Evolutionary conservation across 768 basidiomycete genomes (phyloP).

Genomic region (Suillus luteus): DNA sequence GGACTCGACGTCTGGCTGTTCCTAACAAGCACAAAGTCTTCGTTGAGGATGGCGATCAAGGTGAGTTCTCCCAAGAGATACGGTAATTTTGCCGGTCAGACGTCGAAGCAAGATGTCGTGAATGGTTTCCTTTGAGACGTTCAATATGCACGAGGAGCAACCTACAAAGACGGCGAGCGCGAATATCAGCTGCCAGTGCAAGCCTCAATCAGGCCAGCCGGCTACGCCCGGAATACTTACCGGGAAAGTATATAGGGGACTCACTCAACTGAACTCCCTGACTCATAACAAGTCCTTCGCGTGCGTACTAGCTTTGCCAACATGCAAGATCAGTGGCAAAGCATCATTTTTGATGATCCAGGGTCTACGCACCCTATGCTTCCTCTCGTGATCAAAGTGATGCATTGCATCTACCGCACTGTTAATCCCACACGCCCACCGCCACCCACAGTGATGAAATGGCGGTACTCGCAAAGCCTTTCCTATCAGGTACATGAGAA

Average conservation of each 20-base stretch:
- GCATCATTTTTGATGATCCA: slow-evolving; percentile 14
- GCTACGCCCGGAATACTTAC: neutral
- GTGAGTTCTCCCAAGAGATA: neutral
- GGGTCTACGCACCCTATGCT: slow-evolving; percentile 16
- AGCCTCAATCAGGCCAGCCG: neutral
- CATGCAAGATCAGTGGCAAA: slow-evolving; percentile 22
- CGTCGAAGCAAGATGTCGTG: neutral
- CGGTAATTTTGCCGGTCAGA: neutral
- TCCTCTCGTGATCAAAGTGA: neutral
- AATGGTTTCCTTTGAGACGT: neutral
- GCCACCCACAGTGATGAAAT: neutral
- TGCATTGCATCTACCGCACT: slow-evolving; percentile 10
- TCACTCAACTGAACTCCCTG: neutral
- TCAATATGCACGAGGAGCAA: neutral
- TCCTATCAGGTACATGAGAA: slow-evolving; percentile 3
- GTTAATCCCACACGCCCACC: neutral
- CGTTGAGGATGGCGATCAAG: neutral
- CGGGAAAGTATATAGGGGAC: neutral
- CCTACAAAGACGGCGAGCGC: neutral
- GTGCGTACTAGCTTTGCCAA: neutral
- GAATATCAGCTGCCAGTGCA: neutral
- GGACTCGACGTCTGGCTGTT: neutral
- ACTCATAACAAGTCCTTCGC: neutral
- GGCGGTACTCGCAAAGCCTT: slow-evolving; percentile 8
- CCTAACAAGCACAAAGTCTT: neutral